These are phyloP conservation scores for Aspergillus awamori DNA, from an alignment of 2,329 filamentous ascomycete species.

Conservation along the genomic window DNA sequence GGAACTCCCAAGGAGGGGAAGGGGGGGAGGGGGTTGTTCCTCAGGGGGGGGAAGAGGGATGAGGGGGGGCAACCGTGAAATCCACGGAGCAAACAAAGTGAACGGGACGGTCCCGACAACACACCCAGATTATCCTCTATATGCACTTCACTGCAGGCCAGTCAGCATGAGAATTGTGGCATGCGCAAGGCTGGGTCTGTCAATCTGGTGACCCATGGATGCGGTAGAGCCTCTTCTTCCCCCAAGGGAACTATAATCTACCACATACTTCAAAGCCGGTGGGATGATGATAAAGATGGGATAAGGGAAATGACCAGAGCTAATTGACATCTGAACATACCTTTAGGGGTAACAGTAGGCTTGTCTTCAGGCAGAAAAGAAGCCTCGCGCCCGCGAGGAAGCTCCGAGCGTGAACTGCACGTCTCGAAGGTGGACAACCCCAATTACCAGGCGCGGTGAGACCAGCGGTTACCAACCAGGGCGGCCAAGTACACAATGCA, in stretches of 20 bases:
- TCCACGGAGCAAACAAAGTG: not conserved
- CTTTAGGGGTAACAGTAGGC: not conserved
- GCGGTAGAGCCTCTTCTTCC: not conserved
- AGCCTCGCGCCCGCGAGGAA: conserved; percentile 21
- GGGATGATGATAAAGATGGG: not conserved
- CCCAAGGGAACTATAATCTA: not conserved
- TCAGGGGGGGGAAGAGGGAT: conserved; percentile 8
- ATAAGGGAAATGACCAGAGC: not conserved
- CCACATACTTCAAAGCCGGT: not conserved
- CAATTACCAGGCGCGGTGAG: conserved; percentile 17
- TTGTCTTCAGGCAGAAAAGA: conserved; percentile 5
- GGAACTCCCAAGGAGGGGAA: conserved; percentile 12
- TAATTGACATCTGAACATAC: not conserved
- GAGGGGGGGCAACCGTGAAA: not conserved
- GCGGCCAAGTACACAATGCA: conserved; percentile 2
- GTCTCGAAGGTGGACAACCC: conserved; percentile 15
- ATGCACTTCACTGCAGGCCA: not conserved
- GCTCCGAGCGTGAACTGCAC: conserved; percentile 19
- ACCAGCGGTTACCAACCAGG: conserved; percentile 2
- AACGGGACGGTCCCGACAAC: not conserved
- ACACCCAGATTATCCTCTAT: not conserved
- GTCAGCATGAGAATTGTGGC: not conserved
- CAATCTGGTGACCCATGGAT: not conserved
- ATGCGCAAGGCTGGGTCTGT: conserved; percentile 4
- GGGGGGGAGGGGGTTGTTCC: not conserved